Conservation (phyloP, 23 red algal species). For the Cyanidium caldarium region DNA sequence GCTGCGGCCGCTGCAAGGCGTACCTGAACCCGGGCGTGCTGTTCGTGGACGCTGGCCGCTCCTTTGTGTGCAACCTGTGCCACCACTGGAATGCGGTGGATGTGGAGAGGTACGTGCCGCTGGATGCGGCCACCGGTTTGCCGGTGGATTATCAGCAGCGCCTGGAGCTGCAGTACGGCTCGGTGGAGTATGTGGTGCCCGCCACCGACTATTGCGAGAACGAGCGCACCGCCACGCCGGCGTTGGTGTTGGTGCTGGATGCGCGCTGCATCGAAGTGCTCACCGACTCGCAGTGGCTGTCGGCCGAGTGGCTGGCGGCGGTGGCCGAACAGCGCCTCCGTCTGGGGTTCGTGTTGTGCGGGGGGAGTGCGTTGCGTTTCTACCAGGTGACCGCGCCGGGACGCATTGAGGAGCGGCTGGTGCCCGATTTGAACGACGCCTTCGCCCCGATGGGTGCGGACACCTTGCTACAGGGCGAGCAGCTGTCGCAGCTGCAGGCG, state of each 20-base stretch:
- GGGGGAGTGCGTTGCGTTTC: constrained; percentile 25
- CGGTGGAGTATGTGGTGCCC: constrained; percentile 79
- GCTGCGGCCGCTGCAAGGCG: constrained; percentile 71
- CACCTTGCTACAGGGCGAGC: neutral
- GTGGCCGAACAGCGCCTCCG: constrained; percentile 16
- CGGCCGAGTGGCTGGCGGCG: neutral
- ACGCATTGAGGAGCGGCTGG: neutral
- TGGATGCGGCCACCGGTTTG: constrained; percentile 45
- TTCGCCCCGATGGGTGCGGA: neutral
- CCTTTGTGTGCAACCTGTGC: constrained; percentile 91
- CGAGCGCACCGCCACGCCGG: constrained; percentile 25
- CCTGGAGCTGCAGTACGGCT: constrained; percentile 61
- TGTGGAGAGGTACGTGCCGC: constrained; percentile 47
- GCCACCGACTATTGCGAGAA: constrained; percentile 44
- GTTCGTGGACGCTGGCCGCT: constrained; percentile 51
- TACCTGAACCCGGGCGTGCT: constrained; percentile 89
- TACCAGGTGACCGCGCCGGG: neutral
- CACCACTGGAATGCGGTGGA: constrained; percentile 34
- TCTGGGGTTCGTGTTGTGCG: neutral
- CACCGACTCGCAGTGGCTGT: constrained; percentile 16
- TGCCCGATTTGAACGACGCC: neutral
- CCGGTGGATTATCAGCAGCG: constrained; percentile 49
- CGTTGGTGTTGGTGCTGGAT: constrained; percentile 65
- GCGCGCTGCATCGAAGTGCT: constrained; percentile 27
- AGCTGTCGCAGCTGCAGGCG: neutral